A percentile compares a stretch with the other conserved stretches of the same genome.
phyloP scores from a whole-genome alignment of 1,284 basidiomycete species.

The Ustilago bromivora region DNA sequence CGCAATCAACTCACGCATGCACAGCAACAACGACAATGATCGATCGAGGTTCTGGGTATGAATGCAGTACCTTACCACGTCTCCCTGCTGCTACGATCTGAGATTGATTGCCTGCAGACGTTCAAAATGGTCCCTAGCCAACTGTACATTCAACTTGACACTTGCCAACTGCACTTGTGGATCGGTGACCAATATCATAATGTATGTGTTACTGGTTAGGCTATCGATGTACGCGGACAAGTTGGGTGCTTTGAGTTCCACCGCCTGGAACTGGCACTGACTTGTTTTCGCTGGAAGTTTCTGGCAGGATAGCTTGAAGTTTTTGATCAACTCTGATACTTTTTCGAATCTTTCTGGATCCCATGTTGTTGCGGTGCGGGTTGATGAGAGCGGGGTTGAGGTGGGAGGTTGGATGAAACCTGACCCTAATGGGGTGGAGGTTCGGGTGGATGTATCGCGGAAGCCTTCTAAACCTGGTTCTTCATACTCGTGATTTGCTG shows the following conservation, averaged over 20 bases:
- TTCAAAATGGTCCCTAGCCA: constrained; percentile 83
- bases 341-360: constrained; percentile 90
- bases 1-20: background rate
- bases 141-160: constrained; percentile 82
- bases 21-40: no score
- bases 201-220: constrained; percentile 92
- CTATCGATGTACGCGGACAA: constrained; percentile 94
- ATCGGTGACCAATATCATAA: constrained; percentile 88
- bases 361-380: constrained; percentile 3
- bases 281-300: constrained; percentile 33
- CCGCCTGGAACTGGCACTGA: constrained; percentile 62
- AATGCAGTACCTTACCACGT: background rate
- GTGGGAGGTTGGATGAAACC: constrained; percentile 32
- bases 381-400: background rate
- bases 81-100: constrained; percentile 5
- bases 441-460: constrained; percentile 17
- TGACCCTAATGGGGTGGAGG: constrained; percentile 17
- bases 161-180: constrained; percentile 87
- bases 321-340: constrained; percentile 93
- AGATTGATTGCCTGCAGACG: constrained; percentile 67
- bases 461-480: constrained; percentile 50
- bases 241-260: constrained; percentile 66
- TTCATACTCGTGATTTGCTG: constrained; percentile 20
- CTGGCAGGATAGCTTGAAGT: constrained; percentile 87
- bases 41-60: background rate